Evolutionary conservation across 2,329 filamentous ascomycete genomes (phyloP), one percentile per base, ranked within the genome.

Genomic region (Falciphora oryzae): DNA sequence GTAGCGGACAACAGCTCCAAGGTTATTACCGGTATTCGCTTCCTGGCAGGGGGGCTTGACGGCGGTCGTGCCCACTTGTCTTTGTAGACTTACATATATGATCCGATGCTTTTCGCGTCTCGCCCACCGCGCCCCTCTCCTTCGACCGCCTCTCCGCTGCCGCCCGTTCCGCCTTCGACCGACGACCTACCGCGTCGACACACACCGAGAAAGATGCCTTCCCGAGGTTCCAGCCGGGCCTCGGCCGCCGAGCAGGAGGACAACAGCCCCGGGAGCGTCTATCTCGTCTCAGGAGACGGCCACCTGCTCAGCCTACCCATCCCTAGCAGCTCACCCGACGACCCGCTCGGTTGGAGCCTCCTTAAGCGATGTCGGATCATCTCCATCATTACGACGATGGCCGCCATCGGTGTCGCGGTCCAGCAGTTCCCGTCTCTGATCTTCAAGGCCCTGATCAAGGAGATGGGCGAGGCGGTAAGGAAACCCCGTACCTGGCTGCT

Each of bases 201-300:
- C 14, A 44, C 38, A 3, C 10, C 38, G 16, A 50, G 38, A 35
- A 53, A 25, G 18, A 53, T 53, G 44, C n/a, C 44, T 53, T n/a
- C 44, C 8, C 14, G 18, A 14, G n/a, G 22, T 3, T 10, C 44
- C 7, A 53, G 44, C 18, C 18, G 10, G 44, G 18, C 44, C 44
- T 53, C n/a, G 44, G 44, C 44, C 44, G 18, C 18, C 8, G 22
- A n/a, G 44, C 18, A 53, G 22, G 44, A 53, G 44, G 44, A 53
- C 22, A 53, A 11, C 22, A 53, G 44, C 44, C 22, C 44, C 44
- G 71, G 71, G 35, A 72, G 69, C 64, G 72, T 75, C 31, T 75
- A 70, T 62, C 70, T 75, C 57, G 74, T 75, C 65, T 70, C 73
- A 8, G 70, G 71, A 5, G 71, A 73, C 62, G 74, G 74, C 31